Conservation (phyloP, 1,139 yeast species). For the Saccharomyces uvarum region DNA sequence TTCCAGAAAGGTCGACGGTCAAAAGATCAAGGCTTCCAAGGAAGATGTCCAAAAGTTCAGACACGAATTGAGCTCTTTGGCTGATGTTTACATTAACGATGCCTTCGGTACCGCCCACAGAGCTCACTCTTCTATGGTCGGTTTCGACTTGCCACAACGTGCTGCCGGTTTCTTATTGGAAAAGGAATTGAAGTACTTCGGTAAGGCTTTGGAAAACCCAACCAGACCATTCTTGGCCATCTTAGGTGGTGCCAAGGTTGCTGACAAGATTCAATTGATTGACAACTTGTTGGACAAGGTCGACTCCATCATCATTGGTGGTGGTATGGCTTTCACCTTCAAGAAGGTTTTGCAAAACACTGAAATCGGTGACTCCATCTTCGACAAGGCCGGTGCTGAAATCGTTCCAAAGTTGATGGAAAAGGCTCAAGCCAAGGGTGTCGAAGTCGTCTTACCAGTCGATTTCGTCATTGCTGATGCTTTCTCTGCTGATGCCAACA, state of each 20-base stretch:
- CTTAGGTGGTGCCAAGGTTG: constrained; percentile 97
- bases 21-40: constrained; percentile 81
- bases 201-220: constrained; percentile 96
- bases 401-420: constrained; percentile 80
- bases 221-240: constrained; percentile 95
- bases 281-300: constrained; percentile 95
- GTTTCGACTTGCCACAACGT: constrained; percentile 83
- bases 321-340: constrained; percentile 99
- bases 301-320: constrained; percentile 85
- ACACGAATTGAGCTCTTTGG: constrained; percentile 74
- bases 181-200: constrained; percentile 91
- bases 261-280: constrained; percentile 94
- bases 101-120: constrained; percentile 99
- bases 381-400: constrained; percentile 87
- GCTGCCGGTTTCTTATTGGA: constrained; percentile 97
- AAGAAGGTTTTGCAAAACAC: constrained; percentile 81
- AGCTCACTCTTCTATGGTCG: constrained; percentile 98
- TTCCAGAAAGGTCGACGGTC: constrained; percentile 80
- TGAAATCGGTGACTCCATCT: constrained; percentile 82
- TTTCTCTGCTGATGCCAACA: constrained; percentile 82
- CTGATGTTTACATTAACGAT: constrained; percentile 93
- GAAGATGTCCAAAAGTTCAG: constrained; percentile 81
- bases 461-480: constrained; percentile 92
- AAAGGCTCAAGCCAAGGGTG: constrained; percentile 91
- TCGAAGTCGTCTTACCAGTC: constrained; percentile 83